These are phyloP conservation scores for Fusarium transvaalense DNA, from an alignment of 2,329 filamentous ascomycete genomes.

Conservation along the genomic window DNA sequence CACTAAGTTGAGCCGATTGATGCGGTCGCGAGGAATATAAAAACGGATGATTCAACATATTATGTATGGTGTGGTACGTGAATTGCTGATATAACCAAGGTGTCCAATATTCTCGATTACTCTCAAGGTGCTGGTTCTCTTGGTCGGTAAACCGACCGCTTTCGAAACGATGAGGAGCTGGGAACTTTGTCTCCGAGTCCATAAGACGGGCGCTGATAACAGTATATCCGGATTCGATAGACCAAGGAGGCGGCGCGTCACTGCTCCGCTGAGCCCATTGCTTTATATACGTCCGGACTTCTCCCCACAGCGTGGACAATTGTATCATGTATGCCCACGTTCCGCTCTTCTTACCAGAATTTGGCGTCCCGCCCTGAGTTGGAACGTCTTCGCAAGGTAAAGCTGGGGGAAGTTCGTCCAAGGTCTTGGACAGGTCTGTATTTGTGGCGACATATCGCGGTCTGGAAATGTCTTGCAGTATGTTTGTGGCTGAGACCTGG, in stretches of 20 bases:
- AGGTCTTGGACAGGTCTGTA: background rate
- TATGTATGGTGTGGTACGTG: slow-evolving; percentile 6
- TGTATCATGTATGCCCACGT: slow-evolving; percentile 11
- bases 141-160: background rate
- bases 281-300: slow-evolving; percentile 1
- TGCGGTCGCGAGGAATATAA: background rate
- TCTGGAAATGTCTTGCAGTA: background rate
- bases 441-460: background rate
- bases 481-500: background rate
- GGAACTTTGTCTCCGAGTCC: slow-evolving; percentile 3
- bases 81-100: slow-evolving; percentile 13
- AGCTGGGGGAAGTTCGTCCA: background rate
- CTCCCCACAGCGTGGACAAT: slow-evolving; percentile 1
- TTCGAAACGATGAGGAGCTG: background rate
- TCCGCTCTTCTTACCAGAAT: background rate
- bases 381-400: background rate
- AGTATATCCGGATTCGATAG: slow-evolving; percentile 3
- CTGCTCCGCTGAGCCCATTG: slow-evolving; percentile 7
- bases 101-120: slow-evolving; percentile 3
- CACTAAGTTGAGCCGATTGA: background rate
- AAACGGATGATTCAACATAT: background rate
- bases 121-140: background rate
- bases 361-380: too few relatives aligned
- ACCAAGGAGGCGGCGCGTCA: slow-evolving; percentile 1
- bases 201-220: slow-evolving; percentile 6